phyloP scores from a whole-genome alignment of 352 stramenopile genomes.

The Phytopythium chamaehyphon region DNA sequence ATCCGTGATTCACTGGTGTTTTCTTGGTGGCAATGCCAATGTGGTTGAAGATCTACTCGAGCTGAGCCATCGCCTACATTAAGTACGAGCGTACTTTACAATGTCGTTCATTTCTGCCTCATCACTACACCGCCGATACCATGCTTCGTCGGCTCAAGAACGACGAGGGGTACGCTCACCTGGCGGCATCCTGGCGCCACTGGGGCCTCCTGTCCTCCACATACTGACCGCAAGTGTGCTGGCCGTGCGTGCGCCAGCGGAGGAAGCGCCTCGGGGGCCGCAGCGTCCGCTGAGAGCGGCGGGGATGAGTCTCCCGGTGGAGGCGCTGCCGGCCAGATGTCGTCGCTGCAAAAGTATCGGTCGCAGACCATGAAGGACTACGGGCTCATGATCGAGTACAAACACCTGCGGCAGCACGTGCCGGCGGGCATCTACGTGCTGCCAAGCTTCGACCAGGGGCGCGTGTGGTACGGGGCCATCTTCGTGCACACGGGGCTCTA shows the following conservation, averaged over 20 bases:
- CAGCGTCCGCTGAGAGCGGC: constrained; percentile 13
- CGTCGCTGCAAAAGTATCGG: constrained; percentile 78
- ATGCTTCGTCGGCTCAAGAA: constrained; percentile 4
- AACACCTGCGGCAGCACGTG: constrained; percentile 93
- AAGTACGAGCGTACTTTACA: too few species aligned
- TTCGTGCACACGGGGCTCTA: constrained; percentile 95
- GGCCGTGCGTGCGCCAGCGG: not conserved
- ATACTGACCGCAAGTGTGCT: not conserved
- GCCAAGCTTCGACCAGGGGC: constrained; percentile 90
- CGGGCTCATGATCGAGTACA: constrained; percentile 97
- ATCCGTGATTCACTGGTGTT: too few species aligned
- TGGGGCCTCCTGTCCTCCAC: not conserved
- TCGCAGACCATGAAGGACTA: constrained; percentile 93
- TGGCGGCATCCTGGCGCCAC: not conserved
- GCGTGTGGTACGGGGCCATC: constrained; percentile 93
- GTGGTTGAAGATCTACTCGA: too few species aligned
- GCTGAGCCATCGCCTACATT: too few species aligned
- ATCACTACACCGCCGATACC: too few species aligned
- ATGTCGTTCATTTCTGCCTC: too few species aligned
- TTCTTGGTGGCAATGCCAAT: too few species aligned
- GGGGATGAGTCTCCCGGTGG: not conserved
- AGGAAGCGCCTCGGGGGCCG: constrained; percentile 4
- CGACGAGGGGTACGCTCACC: constrained; percentile 2
- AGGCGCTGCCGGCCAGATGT: constrained; percentile 55
- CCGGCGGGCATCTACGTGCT: constrained; percentile 95